Conservation (phyloP, 2,329 filamentous ascomycete genomes). For the Pseudogymnoascus sp. region DNA sequence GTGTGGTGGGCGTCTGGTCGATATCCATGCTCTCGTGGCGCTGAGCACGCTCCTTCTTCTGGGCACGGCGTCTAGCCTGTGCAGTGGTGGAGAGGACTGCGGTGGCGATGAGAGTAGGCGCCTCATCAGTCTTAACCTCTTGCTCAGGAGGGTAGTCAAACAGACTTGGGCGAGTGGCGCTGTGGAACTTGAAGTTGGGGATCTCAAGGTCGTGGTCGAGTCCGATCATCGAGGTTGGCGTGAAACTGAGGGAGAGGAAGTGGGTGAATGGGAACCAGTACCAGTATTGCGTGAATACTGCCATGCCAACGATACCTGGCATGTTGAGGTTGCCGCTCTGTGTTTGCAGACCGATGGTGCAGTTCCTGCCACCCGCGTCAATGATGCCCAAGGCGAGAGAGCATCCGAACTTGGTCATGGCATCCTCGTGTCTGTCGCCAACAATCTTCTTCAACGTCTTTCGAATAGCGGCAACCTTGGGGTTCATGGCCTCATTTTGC, state of each 20-base stretch:
- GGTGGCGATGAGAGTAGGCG: constrained; percentile 87
- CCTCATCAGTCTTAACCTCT: constrained; percentile 89
- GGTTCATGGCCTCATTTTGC: constrained; percentile 97
- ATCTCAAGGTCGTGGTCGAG: constrained; percentile 91
- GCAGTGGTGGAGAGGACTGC: constrained; percentile 94
- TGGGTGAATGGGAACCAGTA: constrained; percentile 99
- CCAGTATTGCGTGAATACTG: constrained; percentile 98
- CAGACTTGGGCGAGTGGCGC: constrained; percentile 85
- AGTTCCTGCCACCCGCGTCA: constrained; percentile 95
- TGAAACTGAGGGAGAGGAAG: constrained; percentile 92
- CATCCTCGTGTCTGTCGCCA: constrained; percentile 91
- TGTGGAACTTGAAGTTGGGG: constrained; percentile 91
- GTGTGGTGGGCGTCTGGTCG: constrained; percentile 69
- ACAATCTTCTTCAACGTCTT: constrained; percentile 94
- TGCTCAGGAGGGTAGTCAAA: constrained; percentile 98
- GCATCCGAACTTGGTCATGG: constrained; percentile 98
- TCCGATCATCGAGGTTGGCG: constrained; percentile 92
- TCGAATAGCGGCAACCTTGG: constrained; percentile 83
- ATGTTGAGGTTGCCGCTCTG: constrained; percentile 98
- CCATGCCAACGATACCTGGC: constrained; percentile 95
- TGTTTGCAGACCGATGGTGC: constrained; percentile 94
- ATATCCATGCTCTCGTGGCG: constrained; percentile 93
- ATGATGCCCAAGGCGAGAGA: constrained; percentile 93
- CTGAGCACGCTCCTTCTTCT: constrained; percentile 87
- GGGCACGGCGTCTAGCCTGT: constrained; percentile 88